Conservation (phyloP, 2,329 filamentous ascomycete genomes). For the Colletotrichum sojae region DNA sequence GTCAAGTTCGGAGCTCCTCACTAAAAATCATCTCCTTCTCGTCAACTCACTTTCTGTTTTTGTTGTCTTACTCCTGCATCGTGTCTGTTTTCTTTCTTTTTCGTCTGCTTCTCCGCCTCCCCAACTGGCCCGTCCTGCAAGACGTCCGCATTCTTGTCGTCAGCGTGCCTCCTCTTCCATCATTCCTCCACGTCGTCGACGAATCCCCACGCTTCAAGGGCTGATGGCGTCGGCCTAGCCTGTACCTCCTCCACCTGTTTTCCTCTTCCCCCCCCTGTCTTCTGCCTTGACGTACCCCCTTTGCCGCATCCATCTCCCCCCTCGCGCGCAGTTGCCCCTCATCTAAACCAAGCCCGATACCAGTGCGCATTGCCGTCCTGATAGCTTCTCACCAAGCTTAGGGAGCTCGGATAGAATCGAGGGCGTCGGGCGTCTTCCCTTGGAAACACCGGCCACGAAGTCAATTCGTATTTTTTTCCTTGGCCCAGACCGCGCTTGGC, state of each 20-base stretch:
- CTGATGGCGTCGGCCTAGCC: conserved; percentile 36
- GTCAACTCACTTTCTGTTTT: conserved; percentile 14
- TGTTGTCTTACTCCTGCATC: conserved; percentile 22
- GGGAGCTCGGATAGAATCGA: conserved; percentile 25
- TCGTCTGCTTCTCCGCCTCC: conserved; percentile 17
- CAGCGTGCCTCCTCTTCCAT: conserved; percentile 36
- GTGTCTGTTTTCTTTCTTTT: conserved; percentile 15
- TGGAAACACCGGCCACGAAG: conserved; percentile 34
- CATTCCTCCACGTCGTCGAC: conserved; percentile 35
- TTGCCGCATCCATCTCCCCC: conserved; percentile 9
- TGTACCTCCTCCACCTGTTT: conserved; percentile 33
- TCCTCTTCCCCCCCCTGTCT: conserved; percentile 13
- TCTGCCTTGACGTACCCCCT: conserved; percentile 38
- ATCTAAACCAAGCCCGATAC: conserved; percentile 20
- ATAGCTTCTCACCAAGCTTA: conserved; percentile 32
- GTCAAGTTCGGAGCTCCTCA: conserved; percentile 7
- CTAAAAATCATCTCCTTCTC: not conserved
- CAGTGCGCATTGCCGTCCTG: conserved; percentile 31
- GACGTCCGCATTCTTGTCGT: conserved; percentile 37
- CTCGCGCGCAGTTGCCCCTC: conserved; percentile 28
- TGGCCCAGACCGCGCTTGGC: conserved; percentile 17
- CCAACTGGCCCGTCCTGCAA: conserved; percentile 17
- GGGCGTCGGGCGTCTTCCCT: conserved; percentile 25
- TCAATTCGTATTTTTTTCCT: conserved; percentile 25
- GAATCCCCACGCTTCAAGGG: conserved; percentile 35